Evolutionary conservation across 2,329 filamentous ascomycete species (phyloP).

Genomic region (Calonectria pseudoreteaudii): DNA sequence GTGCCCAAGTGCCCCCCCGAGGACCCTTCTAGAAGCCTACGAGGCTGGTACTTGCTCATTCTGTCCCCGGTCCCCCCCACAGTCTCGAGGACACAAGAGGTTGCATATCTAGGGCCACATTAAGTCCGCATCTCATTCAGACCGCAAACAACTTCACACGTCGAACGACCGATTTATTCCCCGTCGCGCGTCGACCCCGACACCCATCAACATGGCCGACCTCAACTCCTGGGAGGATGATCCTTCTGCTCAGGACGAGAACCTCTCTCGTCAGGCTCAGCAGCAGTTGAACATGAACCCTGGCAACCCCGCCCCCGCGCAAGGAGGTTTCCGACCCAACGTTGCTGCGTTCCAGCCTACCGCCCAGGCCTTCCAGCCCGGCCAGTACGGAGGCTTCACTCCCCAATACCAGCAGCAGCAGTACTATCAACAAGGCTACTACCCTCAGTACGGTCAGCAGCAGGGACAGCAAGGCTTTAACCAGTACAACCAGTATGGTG

Average conservation of each 20-base stretch:
- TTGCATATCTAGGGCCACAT: conserved; percentile 28
- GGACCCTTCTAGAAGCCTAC: conserved; percentile 9
- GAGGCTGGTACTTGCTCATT: conserved; percentile 14
- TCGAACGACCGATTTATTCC: conserved; percentile 29
- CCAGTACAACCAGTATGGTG: conserved; percentile 67
- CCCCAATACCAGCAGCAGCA: conserved; percentile 62
- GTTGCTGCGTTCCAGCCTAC: conserved; percentile 79
- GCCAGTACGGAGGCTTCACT: conserved; percentile 72
- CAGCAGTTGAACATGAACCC: conserved; percentile 81
- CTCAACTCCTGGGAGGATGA: conserved; percentile 97
- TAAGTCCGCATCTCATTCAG: conserved; percentile 29
- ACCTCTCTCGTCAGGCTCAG: conserved; percentile 80
- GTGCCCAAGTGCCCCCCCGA: conserved; percentile 39
- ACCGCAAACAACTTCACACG: conserved; percentile 27
- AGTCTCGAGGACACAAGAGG: conserved; percentile 15
- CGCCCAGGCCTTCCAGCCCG: conserved; percentile 77
- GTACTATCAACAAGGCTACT: conserved; percentile 57
- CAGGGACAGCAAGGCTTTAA: conserved; percentile 57
- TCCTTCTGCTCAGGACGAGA: conserved; percentile 80
- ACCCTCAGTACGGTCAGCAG: conserved; percentile 60
- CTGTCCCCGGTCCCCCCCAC: conserved; percentile 19
- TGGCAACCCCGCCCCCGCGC: conserved; percentile 56
- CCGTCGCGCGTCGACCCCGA: conserved; percentile 19
- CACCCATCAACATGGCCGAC: conserved; percentile 76
- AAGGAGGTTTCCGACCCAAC: conserved; percentile 61